Conservation (phyloP, 2,329 filamentous ascomycete species). For the Cladorrhinum sp. region DNA sequence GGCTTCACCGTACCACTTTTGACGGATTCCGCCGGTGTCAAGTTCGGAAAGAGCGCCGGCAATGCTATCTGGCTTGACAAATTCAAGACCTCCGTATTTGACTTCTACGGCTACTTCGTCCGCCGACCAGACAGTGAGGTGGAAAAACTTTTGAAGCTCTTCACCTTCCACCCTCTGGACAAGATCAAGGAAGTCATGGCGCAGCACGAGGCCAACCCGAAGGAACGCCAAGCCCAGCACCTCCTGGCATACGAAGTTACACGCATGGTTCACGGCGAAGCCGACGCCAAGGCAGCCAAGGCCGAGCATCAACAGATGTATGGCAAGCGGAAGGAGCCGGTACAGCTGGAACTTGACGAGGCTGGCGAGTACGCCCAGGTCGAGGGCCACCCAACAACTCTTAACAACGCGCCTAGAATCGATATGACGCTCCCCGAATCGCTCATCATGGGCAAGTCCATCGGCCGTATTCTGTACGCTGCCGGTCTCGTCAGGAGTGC, state of each 20-base stretch:
- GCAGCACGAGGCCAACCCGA: slow-evolving; percentile 64
- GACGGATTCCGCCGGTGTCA: slow-evolving; percentile 78
- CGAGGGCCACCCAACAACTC: slow-evolving; percentile 26
- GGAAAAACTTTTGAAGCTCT: slow-evolving; percentile 76
- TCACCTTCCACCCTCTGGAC: slow-evolving; percentile 78
- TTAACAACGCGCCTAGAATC: slow-evolving; percentile 48
- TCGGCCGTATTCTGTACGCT: slow-evolving; percentile 58
- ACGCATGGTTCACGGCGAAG: slow-evolving; percentile 69
- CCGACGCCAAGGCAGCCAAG: slow-evolving; percentile 62
- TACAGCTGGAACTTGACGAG: too few relatives aligned
- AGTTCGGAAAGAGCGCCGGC: slow-evolving; percentile 92
- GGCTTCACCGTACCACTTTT: slow-evolving; percentile 90
- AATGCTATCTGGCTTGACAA: slow-evolving; percentile 92
- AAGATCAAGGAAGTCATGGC: slow-evolving; percentile 67
- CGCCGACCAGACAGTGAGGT: slow-evolving; percentile 78
- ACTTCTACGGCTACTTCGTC: slow-evolving; percentile 89
- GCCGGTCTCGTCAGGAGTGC: slow-evolving; percentile 55
- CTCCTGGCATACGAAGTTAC: slow-evolving; percentile 78
- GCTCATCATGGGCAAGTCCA: slow-evolving; percentile 52
- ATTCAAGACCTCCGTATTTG: slow-evolving; percentile 75
- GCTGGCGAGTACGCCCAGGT: slow-evolving; percentile 22
- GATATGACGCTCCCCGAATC: slow-evolving; percentile 59
- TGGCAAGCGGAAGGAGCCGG: slow-evolving; percentile 33
- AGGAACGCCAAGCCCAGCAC: slow-evolving; percentile 77
- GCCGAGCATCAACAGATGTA: slow-evolving; percentile 51